Base-by-base conservation (phyloP, 2,329 filamentous ascomycete species). In the Phialemonium atrogriseum region DNA sequence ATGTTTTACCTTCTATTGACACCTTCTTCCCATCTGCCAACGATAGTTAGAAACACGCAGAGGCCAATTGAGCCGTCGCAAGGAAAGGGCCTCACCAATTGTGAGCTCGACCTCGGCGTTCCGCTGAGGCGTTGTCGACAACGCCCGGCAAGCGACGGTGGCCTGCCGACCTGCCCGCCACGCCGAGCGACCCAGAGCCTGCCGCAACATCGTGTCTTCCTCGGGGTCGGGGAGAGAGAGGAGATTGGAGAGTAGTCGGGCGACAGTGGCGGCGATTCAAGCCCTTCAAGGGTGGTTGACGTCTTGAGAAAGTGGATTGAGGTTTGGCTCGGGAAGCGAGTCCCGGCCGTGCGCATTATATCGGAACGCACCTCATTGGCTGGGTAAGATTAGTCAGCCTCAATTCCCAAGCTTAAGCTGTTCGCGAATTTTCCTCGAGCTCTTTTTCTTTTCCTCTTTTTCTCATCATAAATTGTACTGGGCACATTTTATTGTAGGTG, bases 1-100 rank as follows among this genome's bases (percentile, higher is more conserved):
- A n/a, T n/a, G n/a, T n/a, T n/a, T n/a, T 80, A 94, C 87, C 86
- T 84, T 95, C 87, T 59, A 98, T 87, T 42, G 87, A 94, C 35
- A 98, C 82, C 66, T 95, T 94, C 72, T 94, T 94, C 57, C 89
- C 91, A 77, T 98, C 89, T 88, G 55, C 26, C 46, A 27, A 35
- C n/a, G 24, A 26, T 12, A 24, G 38, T 44, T 39, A 38, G 41
- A 26, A 41, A 24, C n/a, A 22, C 30, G 22, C 28, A 18, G 21
- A 26, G 36, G 36, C 24, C 43, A 47, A 51, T 55, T 51, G 50
- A 47, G 52, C 13, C 12, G 7, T 17, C 24, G 14, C 24, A 16
- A 20, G 20, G 39, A 16, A 16, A 22, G 16, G 29, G 29, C 63
- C 76, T 54, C 65, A 93, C 85, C 86, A 70, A 95, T 78, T 55